A percentile compares a stretch with the other conserved stretches of the same genome.
phyloP scores from a whole-genome alignment of 768 basidiomycete genomes.

The Auricularia sp. region DNA sequence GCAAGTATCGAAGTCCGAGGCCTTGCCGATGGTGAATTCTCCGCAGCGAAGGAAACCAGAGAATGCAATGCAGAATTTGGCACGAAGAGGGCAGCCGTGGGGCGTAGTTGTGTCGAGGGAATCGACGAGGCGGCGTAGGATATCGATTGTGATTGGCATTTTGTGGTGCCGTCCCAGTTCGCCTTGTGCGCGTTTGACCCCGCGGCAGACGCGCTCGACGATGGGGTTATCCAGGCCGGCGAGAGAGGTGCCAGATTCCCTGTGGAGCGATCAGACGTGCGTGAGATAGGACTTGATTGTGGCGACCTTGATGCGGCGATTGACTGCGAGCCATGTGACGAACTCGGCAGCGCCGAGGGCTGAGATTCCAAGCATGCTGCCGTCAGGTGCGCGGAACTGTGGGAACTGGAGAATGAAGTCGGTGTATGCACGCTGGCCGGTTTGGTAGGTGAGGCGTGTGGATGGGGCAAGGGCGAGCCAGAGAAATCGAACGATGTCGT shows the following conservation, averaged over 20 bases:
- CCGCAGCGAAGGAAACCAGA: slow-evolving; percentile 16
- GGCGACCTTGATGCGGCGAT: slow-evolving; percentile 8
- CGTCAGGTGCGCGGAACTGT: neutral
- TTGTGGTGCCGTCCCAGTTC: slow-evolving; percentile 17
- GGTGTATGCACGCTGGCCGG: slow-evolving; percentile 24
- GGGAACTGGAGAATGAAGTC: slow-evolving; percentile 13
- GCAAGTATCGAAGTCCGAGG: slow-evolving; percentile 9
- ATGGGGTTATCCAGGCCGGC: slow-evolving; percentile 18
- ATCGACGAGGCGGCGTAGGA: slow-evolving; percentile 10
- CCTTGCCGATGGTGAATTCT: slow-evolving; percentile 14
- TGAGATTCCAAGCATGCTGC: slow-evolving; percentile 6
- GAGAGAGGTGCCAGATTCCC: slow-evolving; percentile 21
- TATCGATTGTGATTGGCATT: slow-evolving; percentile 19
- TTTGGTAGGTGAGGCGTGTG: slow-evolving; percentile 22
- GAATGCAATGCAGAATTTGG: slow-evolving; percentile 16
- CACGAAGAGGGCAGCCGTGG: slow-evolving; percentile 6
- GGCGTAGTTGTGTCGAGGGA: neutral
- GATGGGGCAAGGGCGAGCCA: slow-evolving; percentile 24
- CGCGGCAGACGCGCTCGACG: slow-evolving; percentile 21
- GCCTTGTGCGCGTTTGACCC: slow-evolving; percentile 25
- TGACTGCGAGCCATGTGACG: neutral
- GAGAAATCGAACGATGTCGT: slow-evolving; percentile 15
- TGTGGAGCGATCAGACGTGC: slow-evolving; percentile 17
- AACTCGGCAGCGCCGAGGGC: neutral
- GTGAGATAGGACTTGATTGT: slow-evolving; percentile 23